Conservation (phyloP, 1,139 yeast genomes). For the Yamadazyma dushanensis region DNA sequence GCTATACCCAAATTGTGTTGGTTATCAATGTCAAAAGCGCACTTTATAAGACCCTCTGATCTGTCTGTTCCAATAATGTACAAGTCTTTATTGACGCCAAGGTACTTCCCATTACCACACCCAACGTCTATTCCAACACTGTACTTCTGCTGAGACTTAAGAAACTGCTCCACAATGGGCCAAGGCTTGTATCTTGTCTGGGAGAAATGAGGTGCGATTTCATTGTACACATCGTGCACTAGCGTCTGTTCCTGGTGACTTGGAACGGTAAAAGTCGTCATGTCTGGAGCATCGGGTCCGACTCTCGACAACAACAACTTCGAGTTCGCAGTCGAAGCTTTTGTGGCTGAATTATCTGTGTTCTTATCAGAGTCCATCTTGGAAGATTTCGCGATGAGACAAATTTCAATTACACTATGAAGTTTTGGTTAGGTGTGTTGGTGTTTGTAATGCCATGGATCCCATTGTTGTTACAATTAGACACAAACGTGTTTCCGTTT, state of each 20-base stretch:
- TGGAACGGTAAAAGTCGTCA: constrained; percentile 33
- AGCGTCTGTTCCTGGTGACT: constrained; percentile 65
- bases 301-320: neutral
- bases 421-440: neutral
- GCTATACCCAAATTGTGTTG: constrained; percentile 55
- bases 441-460: too few relatives aligned
- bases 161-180: constrained; percentile 86
- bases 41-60: constrained; percentile 71
- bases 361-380: neutral
- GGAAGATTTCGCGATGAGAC: neutral
- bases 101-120: constrained; percentile 94
- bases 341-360: neutral
- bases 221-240: constrained; percentile 89
- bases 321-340: too few relatives aligned
- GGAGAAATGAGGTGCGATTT: constrained; percentile 90
- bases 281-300: constrained; percentile 22
- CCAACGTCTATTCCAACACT: constrained; percentile 73
- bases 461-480: too few relatives aligned
- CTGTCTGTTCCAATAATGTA: constrained; percentile 81
- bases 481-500: too few relatives aligned
- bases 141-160: constrained; percentile 36
- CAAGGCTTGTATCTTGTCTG: constrained; percentile 94
- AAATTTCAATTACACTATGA: neutral
- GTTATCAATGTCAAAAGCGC: constrained; percentile 56
- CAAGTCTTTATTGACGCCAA: constrained; percentile 66